A percentile compares a stretch with the other conserved stretches of the same genome.
Conservation (phyloP, 148 eudicot genomes). For the Rhododendron vialii region DNA sequence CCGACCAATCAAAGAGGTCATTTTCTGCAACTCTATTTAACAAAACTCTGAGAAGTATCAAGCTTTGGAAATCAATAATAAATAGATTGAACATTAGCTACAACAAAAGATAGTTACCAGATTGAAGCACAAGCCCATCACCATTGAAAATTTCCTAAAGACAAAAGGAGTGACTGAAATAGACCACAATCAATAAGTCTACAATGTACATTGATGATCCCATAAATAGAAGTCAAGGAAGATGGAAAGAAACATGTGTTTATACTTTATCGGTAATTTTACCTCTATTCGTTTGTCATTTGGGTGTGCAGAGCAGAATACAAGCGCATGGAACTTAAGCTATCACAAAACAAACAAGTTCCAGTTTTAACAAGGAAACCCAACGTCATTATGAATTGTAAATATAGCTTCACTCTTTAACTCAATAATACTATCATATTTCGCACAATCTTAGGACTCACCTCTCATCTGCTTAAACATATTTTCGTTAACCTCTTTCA, state of each 20-base stretch:
- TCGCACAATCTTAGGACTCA: background rate
- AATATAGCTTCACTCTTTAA: background rate
- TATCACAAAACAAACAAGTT: background rate
- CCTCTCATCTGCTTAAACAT: background rate
- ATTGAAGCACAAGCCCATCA: background rate
- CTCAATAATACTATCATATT: background rate
- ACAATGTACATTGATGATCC: background rate
- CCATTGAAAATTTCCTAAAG: background rate
- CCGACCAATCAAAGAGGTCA: conserved; percentile 68
- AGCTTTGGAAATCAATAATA: conserved; percentile 40
- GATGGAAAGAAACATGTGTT: background rate
- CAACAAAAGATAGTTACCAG: conserved; percentile 2
- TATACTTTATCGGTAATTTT: background rate
- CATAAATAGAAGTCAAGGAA: background rate
- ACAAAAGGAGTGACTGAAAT: background rate
- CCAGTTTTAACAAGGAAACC: background rate
- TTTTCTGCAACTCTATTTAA: conserved; percentile 58
- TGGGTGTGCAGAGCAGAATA: background rate
- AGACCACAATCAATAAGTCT: background rate
- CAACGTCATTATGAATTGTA: background rate
- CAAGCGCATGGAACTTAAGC: background rate
- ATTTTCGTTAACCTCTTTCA: background rate
- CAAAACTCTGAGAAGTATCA: conserved; percentile 58
- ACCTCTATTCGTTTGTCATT: background rate
- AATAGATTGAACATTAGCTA: background rate